Evolutionary conservation across 495 filamentous ascomycete species (phyloP).

Genomic region (Podospora sp.): DNA sequence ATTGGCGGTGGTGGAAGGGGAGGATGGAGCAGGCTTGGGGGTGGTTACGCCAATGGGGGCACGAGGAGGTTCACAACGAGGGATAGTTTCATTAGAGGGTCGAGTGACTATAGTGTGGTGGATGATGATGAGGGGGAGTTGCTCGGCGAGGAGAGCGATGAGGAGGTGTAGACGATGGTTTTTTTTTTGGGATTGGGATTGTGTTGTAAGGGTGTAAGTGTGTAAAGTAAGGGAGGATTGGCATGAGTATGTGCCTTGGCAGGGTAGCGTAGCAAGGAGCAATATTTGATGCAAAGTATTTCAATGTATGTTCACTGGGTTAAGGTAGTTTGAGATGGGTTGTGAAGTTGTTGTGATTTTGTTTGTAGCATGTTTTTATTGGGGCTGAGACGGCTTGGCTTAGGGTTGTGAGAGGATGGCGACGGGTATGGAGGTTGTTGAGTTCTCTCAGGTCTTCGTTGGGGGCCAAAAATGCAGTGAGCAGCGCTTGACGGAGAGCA

Average conservation of each 20-base stretch:
- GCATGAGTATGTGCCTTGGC: too few relatives aligned
- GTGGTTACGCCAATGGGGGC: conserved; percentile 32
- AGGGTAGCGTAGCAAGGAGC: too few relatives aligned
- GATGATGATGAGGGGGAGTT: conserved; percentile 93
- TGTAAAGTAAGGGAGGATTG: background rate
- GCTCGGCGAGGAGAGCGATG: conserved; percentile 89
- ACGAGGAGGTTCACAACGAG: conserved; percentile 75
- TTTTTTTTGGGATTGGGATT: background rate
- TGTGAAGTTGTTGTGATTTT: too few relatives aligned
- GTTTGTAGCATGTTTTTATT: background rate
- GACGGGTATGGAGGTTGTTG: too few relatives aligned
- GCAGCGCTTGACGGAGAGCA: too few relatives aligned
- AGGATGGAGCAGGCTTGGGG: conserved; percentile 49
- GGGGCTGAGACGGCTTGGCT: too few relatives aligned
- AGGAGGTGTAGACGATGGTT: conserved; percentile 62
- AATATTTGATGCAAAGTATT: too few relatives aligned
- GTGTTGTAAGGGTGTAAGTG: too few relatives aligned
- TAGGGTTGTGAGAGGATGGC: too few relatives aligned
- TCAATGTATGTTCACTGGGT: background rate
- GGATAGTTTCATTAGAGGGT: conserved; percentile 79
- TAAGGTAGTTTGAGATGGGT: background rate
- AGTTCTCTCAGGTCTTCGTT: too few relatives aligned
- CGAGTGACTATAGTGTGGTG: conserved; percentile 82
- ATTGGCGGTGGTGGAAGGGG: conserved; percentile 33
- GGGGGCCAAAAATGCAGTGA: too few relatives aligned